phyloP scores from a whole-genome alignment of 257 asterid species.

The Osmanthus fragrans region DNA sequence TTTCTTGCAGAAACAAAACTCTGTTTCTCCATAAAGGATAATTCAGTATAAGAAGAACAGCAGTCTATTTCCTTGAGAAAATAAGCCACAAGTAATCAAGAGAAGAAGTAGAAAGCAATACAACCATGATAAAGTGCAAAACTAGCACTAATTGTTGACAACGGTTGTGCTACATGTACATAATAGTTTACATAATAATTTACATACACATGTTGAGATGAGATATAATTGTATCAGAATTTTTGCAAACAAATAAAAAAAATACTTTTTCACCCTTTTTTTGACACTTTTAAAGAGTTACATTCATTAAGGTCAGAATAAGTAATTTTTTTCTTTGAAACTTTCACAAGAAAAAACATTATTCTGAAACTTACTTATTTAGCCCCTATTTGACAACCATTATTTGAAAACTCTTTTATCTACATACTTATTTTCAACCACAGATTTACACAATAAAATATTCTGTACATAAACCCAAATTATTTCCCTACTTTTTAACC shows the following conservation, averaged over 20 bases:
- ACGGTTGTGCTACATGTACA: no score
- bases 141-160: conserved; percentile 1
- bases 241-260: no score
- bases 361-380: not conserved
- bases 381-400: no score
- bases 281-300: not conserved
- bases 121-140: not conserved
- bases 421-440: no score
- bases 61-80: not conserved
- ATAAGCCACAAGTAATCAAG: conserved; percentile 15
- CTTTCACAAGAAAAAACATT: not conserved
- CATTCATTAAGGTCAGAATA: not conserved
- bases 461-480: no score
- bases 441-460: no score
- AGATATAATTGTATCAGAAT: no score
- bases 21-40: not conserved
- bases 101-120: conserved; percentile 17
- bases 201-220: no score
- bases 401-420: no score
- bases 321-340: not conserved
- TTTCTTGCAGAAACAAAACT: not conserved
- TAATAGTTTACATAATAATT: no score
- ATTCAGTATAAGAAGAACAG: not conserved
- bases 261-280: no score
- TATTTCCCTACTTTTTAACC: no score